Evolutionary conservation across 108 stramenopile species (phyloP), one percentile per base, ranked within the genome.

Genomic region (Bacterosira constricta): DNA sequence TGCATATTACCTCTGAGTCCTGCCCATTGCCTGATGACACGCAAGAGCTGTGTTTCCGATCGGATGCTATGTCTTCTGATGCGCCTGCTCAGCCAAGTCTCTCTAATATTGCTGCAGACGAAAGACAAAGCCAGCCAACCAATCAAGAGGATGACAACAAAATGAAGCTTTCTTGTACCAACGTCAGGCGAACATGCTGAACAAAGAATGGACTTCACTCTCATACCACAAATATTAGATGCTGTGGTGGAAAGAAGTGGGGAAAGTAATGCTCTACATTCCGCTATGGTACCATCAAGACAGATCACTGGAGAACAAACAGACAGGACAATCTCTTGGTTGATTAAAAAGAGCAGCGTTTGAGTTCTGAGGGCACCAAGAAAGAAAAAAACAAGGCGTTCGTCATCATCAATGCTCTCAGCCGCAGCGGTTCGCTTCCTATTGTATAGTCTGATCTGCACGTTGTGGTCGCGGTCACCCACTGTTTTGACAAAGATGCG

Each of bases 361-460:
- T 87, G 42, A 30, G 45, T 41, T 30, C 42, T 17, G 73, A 73
- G 6, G 84, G 64, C 10, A 37, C 74, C 6, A 69, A 76, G 21
- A 53, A 23, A 11, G 86, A 88, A 54, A 85, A 63, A 20, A 80
- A 85, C 62, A 88, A 86, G 46, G 95, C 95, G 6, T 83, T 93
- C 51, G 95, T 93, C 42, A 73, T 96, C 1, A 62, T 96, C 10
- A 88, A 88, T 59, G 95, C 90, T 0, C 56, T 96, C 4, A 81
- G 81, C 53, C 80, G 90, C 23, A 88, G 86, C 37, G 95, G 95
- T 6, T 87, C 85, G 7, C 77, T 96, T 2, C 81, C 84, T 0
- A 79, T 96, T 20, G 72, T 49, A 31, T 71, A 51, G 32, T 58
- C 80, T 15, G 81, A 87, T 75, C 73, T 96, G 60, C 95, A 96